Evolutionary conservation across 441 rosid species (phyloP).

Genomic region (Bocquillonia castaneifolia): DNA sequence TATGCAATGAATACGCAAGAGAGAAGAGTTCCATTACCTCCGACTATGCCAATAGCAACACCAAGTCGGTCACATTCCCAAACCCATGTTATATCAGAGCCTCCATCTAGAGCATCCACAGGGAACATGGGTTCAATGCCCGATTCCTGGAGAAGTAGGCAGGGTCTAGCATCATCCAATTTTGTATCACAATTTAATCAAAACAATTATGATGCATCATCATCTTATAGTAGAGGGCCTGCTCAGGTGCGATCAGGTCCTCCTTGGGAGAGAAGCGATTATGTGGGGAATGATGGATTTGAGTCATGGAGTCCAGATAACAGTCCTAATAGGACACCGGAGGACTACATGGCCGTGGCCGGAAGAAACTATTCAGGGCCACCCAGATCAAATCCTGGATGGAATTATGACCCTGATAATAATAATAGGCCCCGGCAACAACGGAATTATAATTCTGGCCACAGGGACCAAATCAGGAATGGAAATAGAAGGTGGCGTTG

Average conservation of each 20-base stretch:
- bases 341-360: conserved; percentile 14
- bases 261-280: conserved; percentile 38
- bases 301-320: conserved; percentile 94
- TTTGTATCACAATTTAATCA: conserved; percentile 37
- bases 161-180: conserved; percentile 35
- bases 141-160: conserved; percentile 53
- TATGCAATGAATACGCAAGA: conserved; percentile 21
- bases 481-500: conserved; percentile 53
- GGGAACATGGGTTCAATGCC: conserved; percentile 38
- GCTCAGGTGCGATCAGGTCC: conserved; percentile 34
- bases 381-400: conserved; percentile 29
- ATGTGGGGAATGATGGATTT: conserved; percentile 38
- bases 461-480: conserved; percentile 44
- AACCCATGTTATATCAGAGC: conserved; percentile 27
- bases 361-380: conserved; percentile 43
- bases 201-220: conserved; percentile 32
- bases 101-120: conserved; percentile 33
- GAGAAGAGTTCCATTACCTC: conserved; percentile 24
- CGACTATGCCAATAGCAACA: conserved; percentile 12
- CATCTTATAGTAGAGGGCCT: conserved; percentile 25
- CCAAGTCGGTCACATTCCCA: conserved; percentile 28
- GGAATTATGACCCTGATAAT: conserved; percentile 35
- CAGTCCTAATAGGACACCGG: conserved; percentile 50
- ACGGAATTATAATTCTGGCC: conserved; percentile 37
- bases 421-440: conserved; percentile 47